Evolutionary conservation across 257 asterid species (phyloP).

Genomic region (Solanum gracilifrons): DNA sequence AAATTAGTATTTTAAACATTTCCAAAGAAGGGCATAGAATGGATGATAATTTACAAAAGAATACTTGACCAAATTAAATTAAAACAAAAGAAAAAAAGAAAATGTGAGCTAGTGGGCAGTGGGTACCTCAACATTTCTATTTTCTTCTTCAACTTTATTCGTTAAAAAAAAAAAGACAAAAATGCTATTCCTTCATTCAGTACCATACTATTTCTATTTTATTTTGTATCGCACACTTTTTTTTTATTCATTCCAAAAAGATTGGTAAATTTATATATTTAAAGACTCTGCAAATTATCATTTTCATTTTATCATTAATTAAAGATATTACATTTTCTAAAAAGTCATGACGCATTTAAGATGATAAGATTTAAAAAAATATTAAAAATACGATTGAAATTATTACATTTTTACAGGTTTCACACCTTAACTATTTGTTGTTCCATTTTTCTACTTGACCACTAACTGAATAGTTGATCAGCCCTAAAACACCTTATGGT

Average conservation of each 20-base stretch:
- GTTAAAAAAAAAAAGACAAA: background rate
- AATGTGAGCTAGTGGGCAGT: too few species aligned
- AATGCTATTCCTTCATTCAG: background rate
- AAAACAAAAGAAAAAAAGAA: background rate
- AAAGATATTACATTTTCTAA: background rate
- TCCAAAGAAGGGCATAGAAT: background rate
- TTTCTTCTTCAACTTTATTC: background rate
- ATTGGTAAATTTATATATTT: background rate
- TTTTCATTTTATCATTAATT: too few species aligned
- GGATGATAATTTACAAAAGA: background rate
- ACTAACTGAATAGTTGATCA: too few species aligned
- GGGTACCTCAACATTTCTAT: background rate
- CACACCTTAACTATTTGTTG: background rate
- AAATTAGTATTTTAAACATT: background rate
- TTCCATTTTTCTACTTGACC: too few species aligned
- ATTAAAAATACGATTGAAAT: too few species aligned
- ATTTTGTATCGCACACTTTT: background rate
- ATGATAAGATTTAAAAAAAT: background rate
- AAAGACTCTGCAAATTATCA: background rate
- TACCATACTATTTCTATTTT: background rate
- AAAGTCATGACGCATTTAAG: background rate
- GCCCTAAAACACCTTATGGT: too few species aligned
- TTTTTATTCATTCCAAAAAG: background rate
- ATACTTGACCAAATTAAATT: background rate
- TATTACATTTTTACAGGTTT: fast-evolving